Percentiles rank a stretch among this genome's conserved stretches.
Evolutionary conservation across 352 stramenopile genomes (phyloP).

Genomic region (Phytophthora tentaculata): DNA sequence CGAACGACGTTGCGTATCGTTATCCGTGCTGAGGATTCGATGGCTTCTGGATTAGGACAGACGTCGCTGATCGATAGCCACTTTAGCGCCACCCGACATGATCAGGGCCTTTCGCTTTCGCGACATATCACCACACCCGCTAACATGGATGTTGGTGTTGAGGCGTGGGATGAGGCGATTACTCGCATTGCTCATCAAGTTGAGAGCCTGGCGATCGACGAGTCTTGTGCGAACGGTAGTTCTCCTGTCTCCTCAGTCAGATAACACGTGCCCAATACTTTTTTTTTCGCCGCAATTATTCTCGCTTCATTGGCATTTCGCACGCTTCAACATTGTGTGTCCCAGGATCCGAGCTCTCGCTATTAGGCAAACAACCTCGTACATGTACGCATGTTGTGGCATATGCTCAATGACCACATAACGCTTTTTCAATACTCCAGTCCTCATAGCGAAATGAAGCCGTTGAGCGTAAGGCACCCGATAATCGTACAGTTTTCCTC

Average conservation of each 20-base stretch:
- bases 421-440: too few species aligned
- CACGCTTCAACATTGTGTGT: too few species aligned
- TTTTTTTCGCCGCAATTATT: too few species aligned
- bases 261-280: neutral
- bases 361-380: too few species aligned
- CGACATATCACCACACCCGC: neutral
- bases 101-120: neutral
- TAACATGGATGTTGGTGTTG: conserved; percentile 18
- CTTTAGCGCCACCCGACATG: conserved; percentile 21
- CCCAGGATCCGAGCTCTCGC: too few species aligned
- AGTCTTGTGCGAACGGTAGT: conserved; percentile 6
- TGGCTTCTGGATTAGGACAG: neutral
- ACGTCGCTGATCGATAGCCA: conserved; percentile 23
- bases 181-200: conserved; percentile 28
- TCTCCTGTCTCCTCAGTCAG: neutral
- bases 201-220: conserved; percentile 34
- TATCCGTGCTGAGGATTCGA: neutral
- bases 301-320: too few species aligned
- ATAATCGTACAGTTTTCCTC: conserved; percentile 6
- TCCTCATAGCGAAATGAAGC: too few species aligned
- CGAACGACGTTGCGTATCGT: conserved; percentile 25
- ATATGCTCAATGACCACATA: too few species aligned
- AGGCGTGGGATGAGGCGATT: conserved; percentile 26
- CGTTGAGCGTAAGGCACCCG: conserved; percentile 4
- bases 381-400: too few species aligned